Conservation (phyloP, 1,284 basidiomycete genomes). For the Inonotus obliquus region DNA sequence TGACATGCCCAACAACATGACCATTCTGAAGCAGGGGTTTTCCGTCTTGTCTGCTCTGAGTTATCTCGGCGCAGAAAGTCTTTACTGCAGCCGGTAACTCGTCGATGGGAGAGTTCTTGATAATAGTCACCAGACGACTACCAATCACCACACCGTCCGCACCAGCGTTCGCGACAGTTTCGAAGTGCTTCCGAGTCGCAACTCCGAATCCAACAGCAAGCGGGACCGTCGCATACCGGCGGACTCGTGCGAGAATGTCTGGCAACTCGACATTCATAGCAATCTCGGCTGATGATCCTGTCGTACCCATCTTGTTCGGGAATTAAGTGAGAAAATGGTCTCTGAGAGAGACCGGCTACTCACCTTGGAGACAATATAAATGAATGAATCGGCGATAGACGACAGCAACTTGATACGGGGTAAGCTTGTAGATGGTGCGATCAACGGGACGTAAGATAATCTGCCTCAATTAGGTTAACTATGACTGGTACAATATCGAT, state of each 20-base stretch:
- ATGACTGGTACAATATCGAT: not conserved
- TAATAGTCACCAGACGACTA: conserved; percentile 77
- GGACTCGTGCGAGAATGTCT: conserved; percentile 71
- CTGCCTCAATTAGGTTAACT: conserved; percentile 36
- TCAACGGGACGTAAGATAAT: conserved; percentile 93
- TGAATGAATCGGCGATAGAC: conserved; percentile 93
- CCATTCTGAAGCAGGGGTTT: conserved; percentile 30
- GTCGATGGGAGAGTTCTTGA: conserved; percentile 60
- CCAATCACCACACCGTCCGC: conserved; percentile 96
- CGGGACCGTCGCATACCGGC: conserved; percentile 71
- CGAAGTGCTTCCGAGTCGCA: conserved; percentile 88
- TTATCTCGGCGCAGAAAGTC: conserved; percentile 70
- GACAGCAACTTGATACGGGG: conserved; percentile 88
- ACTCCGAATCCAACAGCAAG: conserved; percentile 97
- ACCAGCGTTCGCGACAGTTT: conserved; percentile 78
- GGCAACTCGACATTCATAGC: conserved; percentile 76
- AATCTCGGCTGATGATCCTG: conserved; percentile 80
- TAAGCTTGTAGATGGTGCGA: conserved; percentile 90
- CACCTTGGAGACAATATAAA: conserved; percentile 94
- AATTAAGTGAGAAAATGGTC: not conserved
- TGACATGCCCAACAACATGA: conserved; percentile 23
- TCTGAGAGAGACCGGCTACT: conserved; percentile 15
- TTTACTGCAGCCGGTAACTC: conserved; percentile 62
- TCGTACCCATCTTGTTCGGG: conserved; percentile 85
- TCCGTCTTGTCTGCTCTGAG: conserved; percentile 49